Evolutionary conservation across 352 stramenopile species (phyloP), one percentile per base, ranked within the genome.

Genomic region (Thalassiosira hispida): DNA sequence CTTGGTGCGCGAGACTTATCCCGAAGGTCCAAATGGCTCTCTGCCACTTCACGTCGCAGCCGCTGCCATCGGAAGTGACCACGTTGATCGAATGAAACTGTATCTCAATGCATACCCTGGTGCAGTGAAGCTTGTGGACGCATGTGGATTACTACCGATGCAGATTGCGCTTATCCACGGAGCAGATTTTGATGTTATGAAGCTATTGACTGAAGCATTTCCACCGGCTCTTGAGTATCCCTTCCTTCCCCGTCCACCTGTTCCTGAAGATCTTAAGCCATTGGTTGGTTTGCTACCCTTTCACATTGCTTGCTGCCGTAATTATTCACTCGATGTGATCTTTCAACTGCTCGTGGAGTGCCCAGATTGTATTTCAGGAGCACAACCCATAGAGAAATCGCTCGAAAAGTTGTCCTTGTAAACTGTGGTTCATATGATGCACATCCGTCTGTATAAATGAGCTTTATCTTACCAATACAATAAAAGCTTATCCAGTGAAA

Each of bases 211-310:
- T 31, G 47, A 64, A 18, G 18, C 16, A 14, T 70, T 53, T 22
- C 44, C 57, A 35, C 31, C 44, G 9, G 68, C 57, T 25, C 20
- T 55, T 11, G 20, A 52, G 20, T 67, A 38, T 49, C 60, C 47
- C 27, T 35, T 77, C 56, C 27, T 64, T 38, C 68, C 68, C 18
- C 29, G 46, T 2, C 31, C 16, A 46, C 18, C 25, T 22, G 56
- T 46, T 8, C 31, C 8, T 27, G 11, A 18, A 8, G 2, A 70
- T 25, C 35, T 60, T 14, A 8, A 14, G 33, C 16, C 20, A 18
- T 46, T 62, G 35, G 27, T 77, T n/a, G 68, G 68, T 35, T 53
- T 77, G 57, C 47, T 61, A 40, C 68, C 68, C 22, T 69, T 77
- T 49, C 57, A 77, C n/a, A 55, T 77, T 3, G 57, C 68, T 59